Evolutionary conservation across 148 eudicot species (phyloP), one percentile per base, ranked within the genome.

Genomic region (Rheum nobile): DNA sequence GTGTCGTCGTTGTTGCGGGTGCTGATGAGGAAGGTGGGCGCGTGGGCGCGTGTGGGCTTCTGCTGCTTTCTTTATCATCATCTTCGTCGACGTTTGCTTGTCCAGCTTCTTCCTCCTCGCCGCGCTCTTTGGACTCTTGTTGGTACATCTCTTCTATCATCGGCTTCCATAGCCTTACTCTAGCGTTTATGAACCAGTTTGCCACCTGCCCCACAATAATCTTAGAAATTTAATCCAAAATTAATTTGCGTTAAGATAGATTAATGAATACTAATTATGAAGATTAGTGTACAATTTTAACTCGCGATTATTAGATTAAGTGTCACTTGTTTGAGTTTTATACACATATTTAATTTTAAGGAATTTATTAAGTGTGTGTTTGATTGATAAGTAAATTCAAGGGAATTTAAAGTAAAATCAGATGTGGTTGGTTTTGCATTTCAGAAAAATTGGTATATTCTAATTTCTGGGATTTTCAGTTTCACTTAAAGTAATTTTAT

Each of bases 111-210:
- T 68, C 57, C 19, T 29, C 47, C 8, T 29, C 38, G 12, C 35
- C 71, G 4, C 52, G 46, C 4, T 89, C 89, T 77, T 88, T 86
- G 80, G 81, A 76, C 48, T 88, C 93, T 73, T 87, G 90, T 28
- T 87, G 93, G 76, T 89, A 89, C 88, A 89, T 89, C 52, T 87
- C 93, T 75, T 89, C 93, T 10, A 89, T 88, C 93, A 89, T 89
- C 80, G 93, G 93, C 81, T 89, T 89, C 93, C 93, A 89, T 78
- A 89, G 76, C 68, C 93, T 83, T 47, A 89, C 93, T 85, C 93
- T 80, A 12, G 93, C 93, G 82, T 89, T 89, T 34, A 89, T 89
- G 88, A 89, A 89, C 93, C 93, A 89, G 79, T 89, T 89, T 74
- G 93, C 87, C 0, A 89, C 90, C 93, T 89, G 77, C 74, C 67